A percentile compares a stretch with the other conserved stretches of the same genome.
Evolutionary conservation across 2,329 filamentous ascomycete species (phyloP).

Genomic region (Dothideomycetes sp.): DNA sequence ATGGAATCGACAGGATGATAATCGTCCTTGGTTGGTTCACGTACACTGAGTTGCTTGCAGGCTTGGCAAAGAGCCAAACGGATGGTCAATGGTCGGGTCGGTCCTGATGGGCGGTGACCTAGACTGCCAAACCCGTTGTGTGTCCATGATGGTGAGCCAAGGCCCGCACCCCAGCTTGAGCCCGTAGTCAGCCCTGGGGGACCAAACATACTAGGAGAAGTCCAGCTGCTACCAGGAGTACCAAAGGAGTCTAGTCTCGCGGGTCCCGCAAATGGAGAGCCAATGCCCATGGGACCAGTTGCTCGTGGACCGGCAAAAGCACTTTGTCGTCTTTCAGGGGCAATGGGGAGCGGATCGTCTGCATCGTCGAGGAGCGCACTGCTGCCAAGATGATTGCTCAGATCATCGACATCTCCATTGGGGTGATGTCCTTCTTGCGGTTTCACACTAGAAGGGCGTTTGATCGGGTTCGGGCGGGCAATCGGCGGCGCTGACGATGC

Average conservation of each 20-base stretch:
- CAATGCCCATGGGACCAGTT: conserved; percentile 15
- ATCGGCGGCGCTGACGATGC: conserved; percentile 58
- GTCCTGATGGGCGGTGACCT: conserved; percentile 29
- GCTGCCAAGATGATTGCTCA: conserved; percentile 65
- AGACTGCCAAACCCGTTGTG: conserved; percentile 39
- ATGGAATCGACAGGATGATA: conserved; percentile 60
- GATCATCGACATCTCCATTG: conserved; percentile 41
- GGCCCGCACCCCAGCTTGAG: conserved; percentile 27
- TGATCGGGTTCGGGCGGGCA: conserved; percentile 74
- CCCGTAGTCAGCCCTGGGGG: conserved; percentile 20
- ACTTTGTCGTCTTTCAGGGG: conserved; percentile 25
- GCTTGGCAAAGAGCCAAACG: conserved; percentile 67
- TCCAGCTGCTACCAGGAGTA: conserved; percentile 28
- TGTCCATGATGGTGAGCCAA: conserved; percentile 28
- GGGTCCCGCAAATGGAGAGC: conserved; percentile 20
- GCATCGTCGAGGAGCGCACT: conserved; percentile 67
- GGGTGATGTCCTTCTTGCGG: conserved; percentile 36
- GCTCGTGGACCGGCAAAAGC: conserved; percentile 7
- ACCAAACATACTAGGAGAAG: conserved; percentile 29
- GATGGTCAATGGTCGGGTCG: conserved; percentile 51
- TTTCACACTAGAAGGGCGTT: conserved; percentile 65
- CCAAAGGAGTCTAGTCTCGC: conserved; percentile 22
- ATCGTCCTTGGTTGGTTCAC: conserved; percentile 36
- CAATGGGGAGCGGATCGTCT: conserved; percentile 52
- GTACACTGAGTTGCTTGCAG: conserved; percentile 53